Conservation (phyloP, 176 grass and related monocot genomes). For the Paspalum vaginatum region DNA sequence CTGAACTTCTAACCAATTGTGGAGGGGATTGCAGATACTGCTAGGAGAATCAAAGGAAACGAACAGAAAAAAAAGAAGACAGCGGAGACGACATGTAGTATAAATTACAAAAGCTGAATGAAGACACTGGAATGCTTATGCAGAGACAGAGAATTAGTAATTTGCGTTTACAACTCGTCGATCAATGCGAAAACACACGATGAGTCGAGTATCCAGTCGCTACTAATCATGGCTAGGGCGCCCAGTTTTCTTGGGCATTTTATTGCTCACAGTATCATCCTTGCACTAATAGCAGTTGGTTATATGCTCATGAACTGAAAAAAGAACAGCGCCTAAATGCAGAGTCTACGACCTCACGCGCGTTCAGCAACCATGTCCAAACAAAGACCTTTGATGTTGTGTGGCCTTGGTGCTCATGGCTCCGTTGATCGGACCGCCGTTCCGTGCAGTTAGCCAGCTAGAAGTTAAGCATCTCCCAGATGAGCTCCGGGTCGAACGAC, state of each 20-base stretch:
- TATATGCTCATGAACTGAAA: slow-evolving; percentile 25
- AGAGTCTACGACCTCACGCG: slow-evolving; percentile 22
- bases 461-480: slow-evolving; percentile 78
- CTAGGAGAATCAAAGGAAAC: neutral
- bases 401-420: slow-evolving; percentile 6
- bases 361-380: slow-evolving; percentile 31
- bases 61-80: neutral
- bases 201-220: slow-evolving; percentile 19
- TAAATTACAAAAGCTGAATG: too few relatives aligned
- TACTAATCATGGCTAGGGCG: slow-evolving; percentile 23
- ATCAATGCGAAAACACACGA: slow-evolving; percentile 37
- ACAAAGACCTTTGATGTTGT: slow-evolving; percentile 18
- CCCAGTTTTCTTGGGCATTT: slow-evolving; percentile 40
- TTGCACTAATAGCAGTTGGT: neutral
- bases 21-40: too few relatives aligned
- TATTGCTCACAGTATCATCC: slow-evolving; percentile 36
- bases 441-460: slow-evolving; percentile 42
- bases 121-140: neutral
- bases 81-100: neutral
- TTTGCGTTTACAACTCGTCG: slow-evolving; percentile 32
- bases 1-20: too few relatives aligned
- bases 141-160: slow-evolving; percentile 6
- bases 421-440: neutral
- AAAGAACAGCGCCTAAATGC: slow-evolving; percentile 31
- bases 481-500: slow-evolving; percentile 86